Percentiles rank a stretch among this genome's conserved stretches.
Evolutionary conservation across 805 yeast genomes (phyloP).

Genomic region (Sugiyamaella qingdaonensis): DNA sequence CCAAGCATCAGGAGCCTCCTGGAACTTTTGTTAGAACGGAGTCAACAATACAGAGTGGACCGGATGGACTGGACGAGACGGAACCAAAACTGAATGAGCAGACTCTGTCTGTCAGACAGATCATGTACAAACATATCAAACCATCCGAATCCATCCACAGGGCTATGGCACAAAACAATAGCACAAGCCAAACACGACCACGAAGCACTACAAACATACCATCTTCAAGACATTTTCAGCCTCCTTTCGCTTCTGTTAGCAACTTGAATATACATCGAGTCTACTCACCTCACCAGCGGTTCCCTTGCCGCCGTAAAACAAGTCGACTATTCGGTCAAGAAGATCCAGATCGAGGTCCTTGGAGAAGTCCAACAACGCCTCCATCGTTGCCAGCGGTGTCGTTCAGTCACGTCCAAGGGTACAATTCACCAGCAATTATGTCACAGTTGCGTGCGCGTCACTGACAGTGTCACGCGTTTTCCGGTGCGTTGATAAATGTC

Average conservation of each 20-base stretch:
- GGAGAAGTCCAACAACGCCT: conserved; percentile 78
- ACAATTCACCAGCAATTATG: background rate
- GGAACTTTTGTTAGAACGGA: conserved; percentile 46
- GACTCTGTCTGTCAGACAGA: background rate
- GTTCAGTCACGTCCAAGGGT: background rate
- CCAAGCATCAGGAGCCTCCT: conserved; percentile 96
- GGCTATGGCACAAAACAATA: background rate
- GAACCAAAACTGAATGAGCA: background rate
- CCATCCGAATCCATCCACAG: background rate
- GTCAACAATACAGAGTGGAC: background rate
- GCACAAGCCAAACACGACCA: too few species aligned
- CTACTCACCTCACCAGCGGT: conserved; percentile 42
- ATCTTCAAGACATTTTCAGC: conserved; percentile 37
- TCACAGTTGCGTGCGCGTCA: background rate
- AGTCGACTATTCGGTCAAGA: conserved; percentile 78
- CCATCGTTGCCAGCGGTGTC: conserved; percentile 48
- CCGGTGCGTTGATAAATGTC: background rate
- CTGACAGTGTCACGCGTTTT: background rate
- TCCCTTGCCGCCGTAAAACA: conserved; percentile 79
- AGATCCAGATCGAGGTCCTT: conserved; percentile 74
- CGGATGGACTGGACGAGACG: background rate
- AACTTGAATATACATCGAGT: background rate
- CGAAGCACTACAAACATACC: conserved; percentile 18
- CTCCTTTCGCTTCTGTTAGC: conserved; percentile 27
- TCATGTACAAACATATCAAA: too few species aligned